phyloP scores from a whole-genome alignment of 352 stramenopile genomes.

The Halophytophthora batemanensis region DNA sequence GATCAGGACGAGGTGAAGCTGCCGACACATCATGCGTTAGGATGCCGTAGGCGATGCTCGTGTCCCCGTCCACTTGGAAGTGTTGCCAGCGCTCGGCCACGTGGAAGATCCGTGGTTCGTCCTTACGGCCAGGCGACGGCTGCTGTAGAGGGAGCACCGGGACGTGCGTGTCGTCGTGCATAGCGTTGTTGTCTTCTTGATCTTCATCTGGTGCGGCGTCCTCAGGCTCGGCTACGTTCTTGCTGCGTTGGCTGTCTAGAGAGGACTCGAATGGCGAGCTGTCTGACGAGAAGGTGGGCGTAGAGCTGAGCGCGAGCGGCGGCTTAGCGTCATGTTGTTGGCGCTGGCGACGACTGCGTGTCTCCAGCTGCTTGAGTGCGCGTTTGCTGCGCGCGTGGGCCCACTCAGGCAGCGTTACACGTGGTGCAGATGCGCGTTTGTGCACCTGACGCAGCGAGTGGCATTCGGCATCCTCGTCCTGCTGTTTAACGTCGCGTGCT shows the following conservation, averaged over 20 bases:
- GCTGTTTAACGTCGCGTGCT: background rate
- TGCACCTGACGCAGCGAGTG: conserved; percentile 11
- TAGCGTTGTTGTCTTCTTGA: conserved; percentile 5
- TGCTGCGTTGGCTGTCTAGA: conserved; percentile 5
- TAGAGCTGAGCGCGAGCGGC: conserved; percentile 20
- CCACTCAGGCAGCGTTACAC: conserved; percentile 47
- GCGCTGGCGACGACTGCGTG: conserved; percentile 5
- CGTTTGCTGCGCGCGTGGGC: conserved; percentile 66
- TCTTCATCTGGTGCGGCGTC: background rate
- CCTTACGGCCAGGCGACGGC: conserved; percentile 7
- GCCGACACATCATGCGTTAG: conserved; percentile 33
- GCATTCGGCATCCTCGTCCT: conserved; percentile 4
- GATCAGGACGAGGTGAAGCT: conserved; percentile 5
- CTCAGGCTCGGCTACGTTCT: conserved; percentile 11
- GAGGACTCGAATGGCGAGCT: conserved; percentile 13
- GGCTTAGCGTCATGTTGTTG: conserved; percentile 7
- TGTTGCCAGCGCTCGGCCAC: conserved; percentile 35
- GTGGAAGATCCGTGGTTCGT: conserved; percentile 32
- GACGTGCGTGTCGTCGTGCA: too few relatives aligned
- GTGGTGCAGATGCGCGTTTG: conserved; percentile 19
- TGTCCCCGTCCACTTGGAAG: conserved; percentile 45
- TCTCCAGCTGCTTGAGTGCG: conserved; percentile 56
- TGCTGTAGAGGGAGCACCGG: conserved; percentile 1
- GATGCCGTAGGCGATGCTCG: conserved; percentile 44
- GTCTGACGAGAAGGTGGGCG: conserved; percentile 14